These are phyloP conservation scores for Plantago coronopus DNA, from an alignment of 305 asterid species.

Conservation along the genomic window DNA sequence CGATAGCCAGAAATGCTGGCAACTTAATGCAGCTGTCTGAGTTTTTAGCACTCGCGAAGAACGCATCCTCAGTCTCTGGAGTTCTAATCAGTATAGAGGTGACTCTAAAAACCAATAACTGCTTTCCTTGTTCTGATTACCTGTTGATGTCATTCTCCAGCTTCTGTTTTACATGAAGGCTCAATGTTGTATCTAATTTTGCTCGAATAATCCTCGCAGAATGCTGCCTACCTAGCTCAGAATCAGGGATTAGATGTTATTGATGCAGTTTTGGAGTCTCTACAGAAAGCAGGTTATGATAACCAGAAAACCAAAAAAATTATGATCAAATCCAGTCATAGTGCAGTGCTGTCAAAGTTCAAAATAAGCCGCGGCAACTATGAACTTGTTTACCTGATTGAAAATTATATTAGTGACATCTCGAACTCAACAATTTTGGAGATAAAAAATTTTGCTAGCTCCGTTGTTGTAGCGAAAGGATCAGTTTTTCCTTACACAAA, in stretches of 20 bases:
- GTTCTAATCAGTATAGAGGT: constrained; percentile 77
- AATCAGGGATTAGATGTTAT: constrained; percentile 61
- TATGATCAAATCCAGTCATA: constrained; percentile 61
- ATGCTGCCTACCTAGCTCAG: constrained; percentile 69
- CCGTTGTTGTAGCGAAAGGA: constrained; percentile 46
- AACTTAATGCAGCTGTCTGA: constrained; percentile 53
- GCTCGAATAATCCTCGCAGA: constrained; percentile 32
- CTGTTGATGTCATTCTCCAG: no score
- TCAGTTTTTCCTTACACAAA: constrained; percentile 43
- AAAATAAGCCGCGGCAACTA: constrained; percentile 36
- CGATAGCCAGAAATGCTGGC: constrained; percentile 42
- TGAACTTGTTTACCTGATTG: constrained; percentile 58
- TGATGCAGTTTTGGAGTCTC: constrained; percentile 54
- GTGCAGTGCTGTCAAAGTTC: constrained; percentile 51
- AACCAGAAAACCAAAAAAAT: constrained; percentile 46
- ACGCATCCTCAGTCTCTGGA: constrained; percentile 67
- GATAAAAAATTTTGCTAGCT: constrained; percentile 54
- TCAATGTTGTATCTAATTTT: constrained; percentile 13
- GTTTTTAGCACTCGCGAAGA: constrained; percentile 56
- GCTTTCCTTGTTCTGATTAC: background rate
- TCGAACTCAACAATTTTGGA: constrained; percentile 53
- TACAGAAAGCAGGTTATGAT: constrained; percentile 47
- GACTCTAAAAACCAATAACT: constrained; percentile 22
- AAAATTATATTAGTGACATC: constrained; percentile 43
- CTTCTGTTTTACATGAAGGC: background rate